Evolutionary conservation across 2,329 filamentous ascomycete species (phyloP).

Genomic region (Ascochyta rabiei): DNA sequence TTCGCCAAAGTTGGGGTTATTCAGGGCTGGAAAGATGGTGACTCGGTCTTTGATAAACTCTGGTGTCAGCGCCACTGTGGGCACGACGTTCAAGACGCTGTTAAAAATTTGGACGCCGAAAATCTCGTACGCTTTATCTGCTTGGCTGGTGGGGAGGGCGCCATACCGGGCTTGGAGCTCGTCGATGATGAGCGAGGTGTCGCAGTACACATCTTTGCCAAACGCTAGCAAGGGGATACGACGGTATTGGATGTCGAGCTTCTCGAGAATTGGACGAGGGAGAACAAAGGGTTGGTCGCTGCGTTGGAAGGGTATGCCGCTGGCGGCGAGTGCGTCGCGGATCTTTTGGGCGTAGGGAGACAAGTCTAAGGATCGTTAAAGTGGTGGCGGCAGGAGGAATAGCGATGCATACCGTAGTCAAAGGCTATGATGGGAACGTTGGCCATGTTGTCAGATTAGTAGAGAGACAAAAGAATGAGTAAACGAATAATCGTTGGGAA

Average conservation of each 20-base stretch:
- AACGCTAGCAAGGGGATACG: constrained; percentile 73
- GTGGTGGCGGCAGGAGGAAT: background rate
- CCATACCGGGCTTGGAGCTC: constrained; percentile 64
- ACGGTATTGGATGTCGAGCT: constrained; percentile 68
- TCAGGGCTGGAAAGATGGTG: constrained; percentile 5
- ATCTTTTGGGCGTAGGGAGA: constrained; percentile 10
- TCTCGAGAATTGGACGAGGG: constrained; percentile 68
- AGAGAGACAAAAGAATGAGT: no score
- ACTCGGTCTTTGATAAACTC: constrained; percentile 9
- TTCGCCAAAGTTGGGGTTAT: background rate
- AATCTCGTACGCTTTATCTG: constrained; percentile 32
- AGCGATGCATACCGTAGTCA: constrained; percentile 1
- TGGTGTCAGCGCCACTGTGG: background rate
- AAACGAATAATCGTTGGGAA: no score
- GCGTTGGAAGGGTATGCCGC: constrained; percentile 6
- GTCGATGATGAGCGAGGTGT: constrained; percentile 70
- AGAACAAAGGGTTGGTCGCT: constrained; percentile 65
- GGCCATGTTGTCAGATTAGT: background rate
- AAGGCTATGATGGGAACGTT: constrained; percentile 4
- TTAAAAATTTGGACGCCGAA: constrained; percentile 4
- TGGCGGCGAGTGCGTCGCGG: constrained; percentile 3
- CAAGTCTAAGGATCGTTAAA: background rate
- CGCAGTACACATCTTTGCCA: constrained; percentile 70
- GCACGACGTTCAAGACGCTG: constrained; percentile 10
- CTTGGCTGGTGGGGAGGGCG: constrained; percentile 45